phyloP scores from a whole-genome alignment of 1,284 basidiomycete species.

The Fomes fomentarius region DNA sequence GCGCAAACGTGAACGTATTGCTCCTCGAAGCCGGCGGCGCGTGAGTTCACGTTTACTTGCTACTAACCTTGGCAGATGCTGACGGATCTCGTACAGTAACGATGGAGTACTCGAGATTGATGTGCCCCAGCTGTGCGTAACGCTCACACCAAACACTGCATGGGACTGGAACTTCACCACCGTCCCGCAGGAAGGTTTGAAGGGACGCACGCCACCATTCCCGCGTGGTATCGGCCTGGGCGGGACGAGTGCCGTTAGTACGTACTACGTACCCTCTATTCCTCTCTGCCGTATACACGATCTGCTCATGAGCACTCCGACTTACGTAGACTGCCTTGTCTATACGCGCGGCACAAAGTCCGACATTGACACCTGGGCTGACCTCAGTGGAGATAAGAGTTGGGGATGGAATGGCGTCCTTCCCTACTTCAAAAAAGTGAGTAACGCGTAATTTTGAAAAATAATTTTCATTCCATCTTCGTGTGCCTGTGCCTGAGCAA shows the following conservation, averaged over 20 bases:
- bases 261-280: conserved; percentile 1
- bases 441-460: too few relatives aligned
- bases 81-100: not conserved
- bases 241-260: conserved; percentile 11
- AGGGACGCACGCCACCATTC: conserved; percentile 6
- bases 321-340: conserved; percentile 5
- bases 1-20: too few relatives aligned
- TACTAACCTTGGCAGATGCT: too few relatives aligned
- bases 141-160: conserved; percentile 6
- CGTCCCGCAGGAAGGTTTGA: conserved; percentile 3
- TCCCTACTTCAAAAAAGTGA: conserved; percentile 32
- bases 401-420: conserved; percentile 34
- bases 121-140: not conserved
- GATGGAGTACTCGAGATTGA: not conserved
- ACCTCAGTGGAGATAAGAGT: conserved; percentile 29
- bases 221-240: conserved; percentile 11
- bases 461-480: too few relatives aligned
- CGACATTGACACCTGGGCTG: conserved; percentile 32
- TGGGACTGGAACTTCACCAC: conserved; percentile 16
- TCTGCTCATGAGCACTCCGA: not conserved
- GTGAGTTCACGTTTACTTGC: conserved; percentile 3
- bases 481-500: too few relatives aligned
- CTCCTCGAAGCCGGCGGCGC: too few relatives aligned
- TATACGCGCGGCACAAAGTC: conserved; percentile 33
- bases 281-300: not conserved